phyloP scores from a whole-genome alignment of 148 eudicot species.

The Chenopodium suecicum region DNA sequence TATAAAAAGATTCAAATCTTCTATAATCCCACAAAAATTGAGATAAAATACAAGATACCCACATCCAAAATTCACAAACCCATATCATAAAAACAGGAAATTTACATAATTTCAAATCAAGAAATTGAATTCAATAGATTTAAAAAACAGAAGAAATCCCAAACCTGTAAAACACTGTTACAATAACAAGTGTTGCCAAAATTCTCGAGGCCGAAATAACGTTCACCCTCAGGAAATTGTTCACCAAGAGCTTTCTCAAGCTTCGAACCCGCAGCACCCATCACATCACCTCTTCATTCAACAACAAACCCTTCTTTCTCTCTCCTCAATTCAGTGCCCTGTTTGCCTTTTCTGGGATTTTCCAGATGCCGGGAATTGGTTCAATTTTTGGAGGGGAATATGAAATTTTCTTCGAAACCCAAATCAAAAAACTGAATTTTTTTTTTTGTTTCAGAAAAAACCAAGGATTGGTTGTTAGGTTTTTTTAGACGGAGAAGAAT shows the following conservation, averaged over 20 bases:
- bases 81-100: background rate
- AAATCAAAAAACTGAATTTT: too few relatives aligned
- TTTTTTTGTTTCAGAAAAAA: too few relatives aligned
- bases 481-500: background rate
- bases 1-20: slow-evolving; percentile 5
- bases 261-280: slow-evolving; percentile 88
- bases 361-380: background rate
- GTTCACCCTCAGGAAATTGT: slow-evolving; percentile 90
- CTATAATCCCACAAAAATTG: slow-evolving; percentile 18
- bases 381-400: background rate
- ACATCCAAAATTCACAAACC: slow-evolving; percentile 10
- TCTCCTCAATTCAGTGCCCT: slow-evolving; percentile 3
- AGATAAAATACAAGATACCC: background rate
- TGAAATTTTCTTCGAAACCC: background rate
- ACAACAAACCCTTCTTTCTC: slow-evolving; percentile 8
- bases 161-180: slow-evolving; percentile 79
- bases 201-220: slow-evolving; percentile 81
- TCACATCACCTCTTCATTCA: slow-evolving; percentile 65
- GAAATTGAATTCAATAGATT: background rate
- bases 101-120: background rate
- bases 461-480: background rate
- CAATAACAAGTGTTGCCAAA: slow-evolving; percentile 92
- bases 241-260: slow-evolving; percentile 92
- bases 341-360: background rate
- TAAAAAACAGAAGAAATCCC: background rate